phyloP scores from a whole-genome alignment of 2,329 filamentous ascomycete species.

The Ophiosphaerella herpotricha region DNA sequence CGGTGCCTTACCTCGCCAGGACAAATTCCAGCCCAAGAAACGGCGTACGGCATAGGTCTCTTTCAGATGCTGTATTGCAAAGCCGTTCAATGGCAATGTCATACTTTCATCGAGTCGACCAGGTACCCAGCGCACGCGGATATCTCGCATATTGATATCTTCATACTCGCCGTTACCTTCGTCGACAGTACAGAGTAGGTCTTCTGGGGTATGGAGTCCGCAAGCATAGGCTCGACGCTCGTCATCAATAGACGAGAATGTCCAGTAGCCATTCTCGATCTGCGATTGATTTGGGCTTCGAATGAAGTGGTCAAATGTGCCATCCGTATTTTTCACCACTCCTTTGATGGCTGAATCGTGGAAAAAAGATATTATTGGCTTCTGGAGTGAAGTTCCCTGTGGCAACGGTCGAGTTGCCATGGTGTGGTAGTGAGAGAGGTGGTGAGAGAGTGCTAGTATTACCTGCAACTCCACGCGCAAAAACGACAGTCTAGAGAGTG shows the following conservation, averaged over 20 bases:
- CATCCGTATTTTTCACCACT: conserved; percentile 1
- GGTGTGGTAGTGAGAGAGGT: not conserved
- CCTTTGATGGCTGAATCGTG: conserved; percentile 9
- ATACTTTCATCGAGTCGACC: conserved; percentile 8
- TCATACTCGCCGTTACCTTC: conserved; percentile 7
- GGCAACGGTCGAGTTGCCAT: not conserved
- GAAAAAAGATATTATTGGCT: not conserved
- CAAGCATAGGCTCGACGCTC: conserved; percentile 15
- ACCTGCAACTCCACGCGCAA: not conserved
- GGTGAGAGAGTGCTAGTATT: not conserved
- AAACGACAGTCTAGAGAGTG: not conserved
- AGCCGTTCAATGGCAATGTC: conserved; percentile 5
- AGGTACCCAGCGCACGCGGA: conserved; percentile 21
- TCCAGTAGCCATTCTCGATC: conserved; percentile 17
- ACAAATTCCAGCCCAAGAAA: conserved; percentile 13
- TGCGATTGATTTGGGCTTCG: conserved; percentile 5
- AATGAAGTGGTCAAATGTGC: conserved; percentile 15
- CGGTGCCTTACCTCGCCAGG: conserved; percentile 16
- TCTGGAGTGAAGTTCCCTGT: not conserved
- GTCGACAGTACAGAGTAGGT: conserved; percentile 17
- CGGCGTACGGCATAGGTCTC: conserved; percentile 16
- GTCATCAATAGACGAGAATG: conserved; percentile 15
- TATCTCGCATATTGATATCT: conserved; percentile 17
- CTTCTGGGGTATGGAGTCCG: conserved; percentile 19
- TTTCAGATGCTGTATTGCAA: conserved; percentile 13